Evolutionary conservation across 306 rosid genomes (phyloP).

Genomic region (Pterocarpus santalinus): DNA sequence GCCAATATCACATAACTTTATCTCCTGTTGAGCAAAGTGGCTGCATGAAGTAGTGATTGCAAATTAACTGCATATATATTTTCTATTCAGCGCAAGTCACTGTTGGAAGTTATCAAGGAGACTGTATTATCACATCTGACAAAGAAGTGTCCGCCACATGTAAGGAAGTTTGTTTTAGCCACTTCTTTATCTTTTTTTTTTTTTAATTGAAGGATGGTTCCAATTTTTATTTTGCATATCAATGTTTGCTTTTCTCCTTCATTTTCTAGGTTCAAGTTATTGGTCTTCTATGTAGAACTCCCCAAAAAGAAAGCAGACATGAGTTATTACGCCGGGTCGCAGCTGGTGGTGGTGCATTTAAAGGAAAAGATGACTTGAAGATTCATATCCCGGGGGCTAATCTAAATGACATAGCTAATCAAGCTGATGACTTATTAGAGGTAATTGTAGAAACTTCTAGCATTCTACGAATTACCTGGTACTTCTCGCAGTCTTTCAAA

Average conservation of each 20-base stretch:
- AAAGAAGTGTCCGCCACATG: slow-evolving; percentile 89
- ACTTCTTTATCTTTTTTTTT: slow-evolving; percentile 30
- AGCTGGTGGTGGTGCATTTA: slow-evolving; percentile 87
- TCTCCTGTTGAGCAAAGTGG: slow-evolving; percentile 2
- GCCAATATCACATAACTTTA: slow-evolving; percentile 19
- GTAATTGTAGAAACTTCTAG: slow-evolving; percentile 53
- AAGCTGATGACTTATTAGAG: slow-evolving; percentile 96
- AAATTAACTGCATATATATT: slow-evolving; percentile 34
- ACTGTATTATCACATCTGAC: slow-evolving; percentile 89
- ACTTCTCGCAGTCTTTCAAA: neutral
- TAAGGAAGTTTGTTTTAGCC: slow-evolving; percentile 55
- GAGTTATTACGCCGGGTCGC: slow-evolving; percentile 93
- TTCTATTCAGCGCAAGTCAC: slow-evolving; percentile 74
- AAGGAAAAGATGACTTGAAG: slow-evolving; percentile 68
- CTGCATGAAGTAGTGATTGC: slow-evolving; percentile 29
- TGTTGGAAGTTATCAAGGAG: slow-evolving; percentile 95
- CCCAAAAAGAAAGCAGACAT: slow-evolving; percentile 85
- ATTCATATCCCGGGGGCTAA: slow-evolving; percentile 91
- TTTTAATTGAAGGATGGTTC: slow-evolving; percentile 28
- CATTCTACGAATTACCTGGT: slow-evolving; percentile 12
- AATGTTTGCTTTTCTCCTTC: slow-evolving; percentile 22
- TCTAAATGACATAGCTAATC: slow-evolving; percentile 92
- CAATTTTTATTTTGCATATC: slow-evolving; percentile 7
- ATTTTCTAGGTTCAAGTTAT: slow-evolving; percentile 84
- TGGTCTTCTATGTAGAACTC: slow-evolving; percentile 94